A percentile compares a stretch with the other conserved stretches of the same genome.
phyloP scores from a whole-genome alignment of 768 basidiomycete species.

The Termitomyces sp. region DNA sequence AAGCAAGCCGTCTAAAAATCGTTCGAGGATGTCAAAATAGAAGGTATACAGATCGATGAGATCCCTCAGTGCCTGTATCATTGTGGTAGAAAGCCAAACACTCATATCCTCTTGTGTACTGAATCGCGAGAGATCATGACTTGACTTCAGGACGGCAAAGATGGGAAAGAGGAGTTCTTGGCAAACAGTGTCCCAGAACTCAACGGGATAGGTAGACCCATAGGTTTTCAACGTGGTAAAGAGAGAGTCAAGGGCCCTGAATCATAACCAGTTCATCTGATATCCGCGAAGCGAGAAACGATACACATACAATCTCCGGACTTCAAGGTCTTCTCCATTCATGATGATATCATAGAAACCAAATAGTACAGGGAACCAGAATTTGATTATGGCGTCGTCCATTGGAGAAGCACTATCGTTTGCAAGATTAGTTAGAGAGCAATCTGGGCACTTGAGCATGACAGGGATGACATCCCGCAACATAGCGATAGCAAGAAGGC shows the following conservation, averaged over 20 bases:
- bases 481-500: constrained; percentile 94
- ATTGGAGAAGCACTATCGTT: constrained; percentile 29
- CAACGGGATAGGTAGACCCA: constrained; percentile 77
- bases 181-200: constrained; percentile 98
- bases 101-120: constrained; percentile 98
- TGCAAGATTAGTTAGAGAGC: constrained; percentile 27
- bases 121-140: constrained; percentile 88
- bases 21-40: constrained; percentile 88
- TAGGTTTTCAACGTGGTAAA: constrained; percentile 92
- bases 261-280: constrained; percentile 5
- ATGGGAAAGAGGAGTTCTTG: constrained; percentile 97
- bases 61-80: constrained; percentile 96
- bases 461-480: constrained; percentile 87
- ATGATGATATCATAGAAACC: constrained; percentile 99
- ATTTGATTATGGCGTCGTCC: constrained; percentile 90
- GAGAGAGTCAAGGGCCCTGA: constrained; percentile 91
- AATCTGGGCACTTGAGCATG: constrained; percentile 83
- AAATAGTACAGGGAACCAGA: constrained; percentile 95
- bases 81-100: constrained; percentile 97
- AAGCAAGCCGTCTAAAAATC: constrained; percentile 88
- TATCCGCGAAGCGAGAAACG: not conserved
- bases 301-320: constrained; percentile 82
- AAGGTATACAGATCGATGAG: constrained; percentile 94
- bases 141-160: constrained; percentile 92
- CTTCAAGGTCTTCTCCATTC: constrained; percentile 98